Evolutionary conservation across 106 monocot genomes (phyloP).

Genomic region (Dendrobium huoshanense): DNA sequence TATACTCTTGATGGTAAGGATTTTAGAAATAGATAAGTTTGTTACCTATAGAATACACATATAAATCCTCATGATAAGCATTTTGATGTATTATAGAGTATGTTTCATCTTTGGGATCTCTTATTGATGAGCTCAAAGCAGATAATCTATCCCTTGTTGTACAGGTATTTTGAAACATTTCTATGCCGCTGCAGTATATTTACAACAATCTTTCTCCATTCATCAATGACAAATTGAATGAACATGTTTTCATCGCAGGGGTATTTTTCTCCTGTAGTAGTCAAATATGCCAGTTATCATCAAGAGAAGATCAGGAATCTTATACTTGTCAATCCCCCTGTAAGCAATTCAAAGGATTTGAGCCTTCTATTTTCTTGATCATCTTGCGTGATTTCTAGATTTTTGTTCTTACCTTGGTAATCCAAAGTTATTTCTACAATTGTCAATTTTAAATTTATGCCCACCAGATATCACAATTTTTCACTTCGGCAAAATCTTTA

Average conservation of each 20-base stretch:
- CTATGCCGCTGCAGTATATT: not conserved
- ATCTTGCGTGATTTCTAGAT: constrained; percentile 4
- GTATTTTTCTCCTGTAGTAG: constrained; percentile 82
- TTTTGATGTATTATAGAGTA: constrained; percentile 49
- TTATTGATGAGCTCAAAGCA: constrained; percentile 49
- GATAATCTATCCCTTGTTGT: constrained; percentile 77
- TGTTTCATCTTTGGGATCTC: constrained; percentile 69
- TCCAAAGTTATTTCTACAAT: not conserved
- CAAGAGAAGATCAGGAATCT: constrained; percentile 80
- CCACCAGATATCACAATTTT: not conserved
- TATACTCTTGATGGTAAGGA: constrained; percentile 88
- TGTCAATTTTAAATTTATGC: not conserved
- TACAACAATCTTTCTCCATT: not conserved
- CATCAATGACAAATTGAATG: not conserved
- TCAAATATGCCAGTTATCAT: constrained; percentile 69
- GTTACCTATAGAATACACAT: not conserved
- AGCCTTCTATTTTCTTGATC: not conserved
- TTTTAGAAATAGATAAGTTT: not conserved
- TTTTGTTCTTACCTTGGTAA: not conserved
- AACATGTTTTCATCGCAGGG: constrained; percentile 43
- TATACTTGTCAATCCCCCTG: constrained; percentile 91
- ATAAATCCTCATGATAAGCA: not conserved
- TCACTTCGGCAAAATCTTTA: not conserved
- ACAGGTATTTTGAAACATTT: constrained; percentile 42
- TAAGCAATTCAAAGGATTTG: constrained; percentile 30